Percentiles rank a stretch among this genome's conserved stretches.
These are phyloP conservation scores for Beauveria rudraprayagi DNA, from an alignment of 2,329 filamentous ascomycete species.

Conservation along the genomic window DNA sequence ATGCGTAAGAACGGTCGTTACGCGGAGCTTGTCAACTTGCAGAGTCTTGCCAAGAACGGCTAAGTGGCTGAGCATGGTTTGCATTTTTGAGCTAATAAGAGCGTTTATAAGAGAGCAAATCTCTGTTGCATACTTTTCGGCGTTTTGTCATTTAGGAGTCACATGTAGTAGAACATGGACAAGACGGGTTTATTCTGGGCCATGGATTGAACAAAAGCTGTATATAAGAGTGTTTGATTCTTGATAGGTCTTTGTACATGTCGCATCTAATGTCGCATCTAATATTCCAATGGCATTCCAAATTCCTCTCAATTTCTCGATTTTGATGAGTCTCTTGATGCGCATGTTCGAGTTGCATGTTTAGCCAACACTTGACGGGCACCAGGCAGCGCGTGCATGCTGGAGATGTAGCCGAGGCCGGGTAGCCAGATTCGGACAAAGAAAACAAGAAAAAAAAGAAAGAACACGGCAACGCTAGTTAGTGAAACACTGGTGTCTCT, in stretches of 20 bases:
- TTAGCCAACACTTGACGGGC: neutral
- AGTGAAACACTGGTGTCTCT: neutral
- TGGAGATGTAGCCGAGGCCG: neutral
- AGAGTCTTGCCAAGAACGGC: conserved; percentile 59
- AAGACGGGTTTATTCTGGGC: neutral
- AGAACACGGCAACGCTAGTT: neutral
- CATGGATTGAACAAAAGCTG: neutral
- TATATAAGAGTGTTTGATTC: neutral
- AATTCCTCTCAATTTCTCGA: neutral
- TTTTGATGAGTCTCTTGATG: neutral
- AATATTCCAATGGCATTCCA: neutral
- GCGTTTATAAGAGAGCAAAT: neutral
- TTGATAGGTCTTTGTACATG: neutral
- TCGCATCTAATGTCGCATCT: neutral
- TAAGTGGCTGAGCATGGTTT: conserved; percentile 13
- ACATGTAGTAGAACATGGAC: neutral
- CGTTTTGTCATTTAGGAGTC: neutral
- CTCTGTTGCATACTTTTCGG: neutral
- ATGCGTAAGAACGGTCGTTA: conserved; percentile 65
- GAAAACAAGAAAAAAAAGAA: too few relatives aligned
- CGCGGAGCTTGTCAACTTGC: conserved; percentile 69
- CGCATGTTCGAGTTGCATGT: too few relatives aligned
- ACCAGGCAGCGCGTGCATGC: neutral
- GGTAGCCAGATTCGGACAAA: neutral
- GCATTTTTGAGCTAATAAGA: neutral